These are phyloP conservation scores for Chondrostereum purpureum DNA, from an alignment of 1,284 basidiomycete genomes.

Conservation along the genomic window DNA sequence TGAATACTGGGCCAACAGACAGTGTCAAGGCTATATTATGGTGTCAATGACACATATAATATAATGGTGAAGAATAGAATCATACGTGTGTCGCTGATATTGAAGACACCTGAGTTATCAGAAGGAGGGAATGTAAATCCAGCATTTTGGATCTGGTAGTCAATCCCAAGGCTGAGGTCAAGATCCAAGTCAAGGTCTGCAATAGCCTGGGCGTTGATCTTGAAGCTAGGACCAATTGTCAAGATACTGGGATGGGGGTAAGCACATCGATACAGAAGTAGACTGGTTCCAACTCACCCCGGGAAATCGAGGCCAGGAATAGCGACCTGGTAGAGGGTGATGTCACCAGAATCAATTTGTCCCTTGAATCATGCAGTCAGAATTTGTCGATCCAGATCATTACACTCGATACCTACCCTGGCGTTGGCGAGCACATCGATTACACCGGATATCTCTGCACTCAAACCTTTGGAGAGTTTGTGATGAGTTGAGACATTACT, in stretches of 20 bases:
- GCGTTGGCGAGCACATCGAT: slow-evolving; percentile 4
- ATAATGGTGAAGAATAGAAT: slow-evolving; percentile 9
- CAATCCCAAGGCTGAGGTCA: slow-evolving; percentile 12
- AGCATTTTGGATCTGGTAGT: slow-evolving; percentile 15
- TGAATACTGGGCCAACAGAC: background rate
- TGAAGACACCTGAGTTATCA: background rate
- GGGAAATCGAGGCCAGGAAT: too few relatives aligned
- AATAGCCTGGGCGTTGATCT: slow-evolving; percentile 10
- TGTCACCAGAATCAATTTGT: slow-evolving; percentile 23
- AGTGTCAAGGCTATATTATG: background rate
- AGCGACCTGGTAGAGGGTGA: background rate
- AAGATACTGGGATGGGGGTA: slow-evolving; percentile 13
- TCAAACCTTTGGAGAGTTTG: slow-evolving; percentile 3
- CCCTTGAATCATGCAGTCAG: slow-evolving; percentile 19
- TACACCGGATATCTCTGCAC: slow-evolving; percentile 10
- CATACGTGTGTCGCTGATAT: slow-evolving; percentile 29
- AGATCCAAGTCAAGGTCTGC: slow-evolving; percentile 9
- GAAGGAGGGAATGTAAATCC: slow-evolving; percentile 32
- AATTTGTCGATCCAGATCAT: background rate
- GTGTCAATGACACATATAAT: slow-evolving; percentile 2
- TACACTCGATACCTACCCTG: slow-evolving; percentile 6
- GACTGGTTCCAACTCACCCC: slow-evolving; percentile 14
- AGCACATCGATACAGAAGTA: background rate
- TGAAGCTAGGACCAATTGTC: slow-evolving; percentile 11
- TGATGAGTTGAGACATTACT: background rate